phyloP scores from a whole-genome alignment of 2,329 filamentous ascomycete genomes.

The Talaromyces islandicus region DNA sequence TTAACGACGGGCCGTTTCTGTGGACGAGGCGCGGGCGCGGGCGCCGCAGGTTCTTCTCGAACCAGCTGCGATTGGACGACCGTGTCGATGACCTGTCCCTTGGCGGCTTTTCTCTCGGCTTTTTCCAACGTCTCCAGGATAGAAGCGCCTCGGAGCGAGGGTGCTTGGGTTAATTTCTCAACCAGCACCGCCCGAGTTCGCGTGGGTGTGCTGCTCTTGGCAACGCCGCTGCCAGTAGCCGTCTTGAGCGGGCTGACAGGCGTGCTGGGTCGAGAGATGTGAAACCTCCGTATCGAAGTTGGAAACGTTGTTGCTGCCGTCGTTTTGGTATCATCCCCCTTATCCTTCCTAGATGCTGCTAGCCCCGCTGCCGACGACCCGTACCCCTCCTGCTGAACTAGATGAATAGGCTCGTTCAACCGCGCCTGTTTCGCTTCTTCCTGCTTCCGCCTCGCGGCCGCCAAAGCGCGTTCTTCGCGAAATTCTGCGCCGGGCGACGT shows the following conservation, averaged over 20 bases:
- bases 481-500: constrained; percentile 39
- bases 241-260: constrained; percentile 20
- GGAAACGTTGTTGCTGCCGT: constrained; percentile 18
- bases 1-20: constrained; percentile 37
- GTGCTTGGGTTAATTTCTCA: constrained; percentile 30
- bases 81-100: constrained; percentile 6
- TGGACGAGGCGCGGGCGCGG: constrained; percentile 12
- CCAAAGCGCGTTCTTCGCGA: constrained; percentile 26
- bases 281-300: constrained; percentile 30
- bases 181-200: constrained; percentile 32
- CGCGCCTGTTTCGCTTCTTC: constrained; percentile 22
- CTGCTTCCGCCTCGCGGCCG: constrained; percentile 21
- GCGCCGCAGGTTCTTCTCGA: neutral
- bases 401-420: constrained; percentile 20
- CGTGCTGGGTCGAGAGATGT: constrained; percentile 30
- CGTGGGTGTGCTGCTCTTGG: constrained; percentile 24
- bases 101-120: neutral
- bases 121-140: constrained; percentile 20
- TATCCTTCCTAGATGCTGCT: neutral
- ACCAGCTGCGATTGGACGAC: constrained; percentile 12
- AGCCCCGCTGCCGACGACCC: neutral
- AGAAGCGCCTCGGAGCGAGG: constrained; percentile 29
- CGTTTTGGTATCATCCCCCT: neutral
- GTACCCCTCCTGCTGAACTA: neutral
- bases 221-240: constrained; percentile 24